Evolutionary conservation across 2,329 filamentous ascomycete genomes (phyloP).

Genomic region (Aureobasidium sp.): DNA sequence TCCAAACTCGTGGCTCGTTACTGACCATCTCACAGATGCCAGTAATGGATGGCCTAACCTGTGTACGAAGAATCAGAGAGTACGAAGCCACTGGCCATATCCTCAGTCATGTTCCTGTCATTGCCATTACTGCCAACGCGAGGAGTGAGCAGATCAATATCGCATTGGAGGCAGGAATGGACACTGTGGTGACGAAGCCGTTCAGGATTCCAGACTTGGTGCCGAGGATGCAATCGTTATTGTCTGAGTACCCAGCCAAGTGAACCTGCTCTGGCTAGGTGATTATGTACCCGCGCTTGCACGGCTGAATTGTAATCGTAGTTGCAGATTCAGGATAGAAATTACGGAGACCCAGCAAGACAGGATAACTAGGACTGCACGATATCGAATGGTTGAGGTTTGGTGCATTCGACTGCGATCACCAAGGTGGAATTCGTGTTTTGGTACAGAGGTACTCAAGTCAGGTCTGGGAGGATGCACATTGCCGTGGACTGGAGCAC

Average conservation of each 20-base stretch:
- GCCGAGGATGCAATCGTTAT: constrained; percentile 24
- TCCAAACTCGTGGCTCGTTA: no score
- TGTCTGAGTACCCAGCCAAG: neutral
- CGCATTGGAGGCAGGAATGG: constrained; percentile 20
- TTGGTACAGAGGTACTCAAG: no score
- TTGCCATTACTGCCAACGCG: constrained; percentile 24
- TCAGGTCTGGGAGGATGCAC: no score
- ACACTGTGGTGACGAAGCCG: constrained; percentile 25
- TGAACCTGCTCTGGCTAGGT: neutral
- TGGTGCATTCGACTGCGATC: no score
- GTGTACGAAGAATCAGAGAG: constrained; percentile 18
- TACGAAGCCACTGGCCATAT: constrained; percentile 15
- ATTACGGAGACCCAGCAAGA: no score
- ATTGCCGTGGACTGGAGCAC: no score
- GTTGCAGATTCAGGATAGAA: no score
- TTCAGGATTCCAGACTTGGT: constrained; percentile 26
- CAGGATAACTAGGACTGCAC: no score
- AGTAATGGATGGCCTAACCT: constrained; percentile 22
- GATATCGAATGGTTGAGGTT: no score
- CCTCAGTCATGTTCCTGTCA: constrained; percentile 17
- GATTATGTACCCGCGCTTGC: no score
- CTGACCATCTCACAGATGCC: constrained; percentile 18
- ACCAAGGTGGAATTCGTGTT: no score
- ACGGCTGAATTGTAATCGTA: no score
- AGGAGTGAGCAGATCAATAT: constrained; percentile 19